Base-by-base conservation (phyloP, 2,329 filamentous ascomycete species). In the Onygena corvina region DNA sequence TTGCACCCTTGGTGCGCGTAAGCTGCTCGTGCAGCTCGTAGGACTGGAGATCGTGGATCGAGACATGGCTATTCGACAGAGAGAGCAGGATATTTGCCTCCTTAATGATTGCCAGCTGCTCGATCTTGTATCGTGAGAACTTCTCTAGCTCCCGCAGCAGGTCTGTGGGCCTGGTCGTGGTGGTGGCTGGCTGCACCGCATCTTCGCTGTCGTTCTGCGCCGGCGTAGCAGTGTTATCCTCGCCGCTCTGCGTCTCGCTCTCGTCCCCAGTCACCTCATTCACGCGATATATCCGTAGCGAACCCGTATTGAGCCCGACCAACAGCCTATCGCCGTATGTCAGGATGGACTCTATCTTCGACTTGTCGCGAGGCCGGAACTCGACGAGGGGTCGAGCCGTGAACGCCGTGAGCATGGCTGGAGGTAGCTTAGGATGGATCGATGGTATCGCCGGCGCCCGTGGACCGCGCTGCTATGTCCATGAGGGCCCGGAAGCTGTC, bases 301-400 rank as follows among this genome's bases (percentile, higher is more conserved):
- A 81, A 59, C 92, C 92, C 33, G 84, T 93, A 68, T 86, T 94
- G 55, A 98, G 76, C 50, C 92, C 92, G 51, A 95, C 88, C 49
- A 98, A 78, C 30, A 98, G 77, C 54, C 89, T 81, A 64, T 98
- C 92, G 63, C 89, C 88, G 69, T 94, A 86, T 53, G 90, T 86
- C 44, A 96, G 76, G 57, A 98, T 86, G 46, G 86, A 92, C 71
- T 98, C 92, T 69, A 98, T 94, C 74, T 84, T 92, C 57, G 86
- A 93, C 74, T 93, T 95, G 79, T 96, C 90, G 68, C 86, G 83
- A 68, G 82, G 81, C 72, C 85, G 89, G 61, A 98, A 84, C 84
- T 98, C 92, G 75, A 96, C 85, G 66, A 98, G 90, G 56, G 89
- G 86, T 63, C 86, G 85, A 72, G 92, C 89, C 59, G 85, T 94